Evolutionary conservation across 176 grass and related monocot genomes (phyloP).

Genomic region (Olyra latifolia): DNA sequence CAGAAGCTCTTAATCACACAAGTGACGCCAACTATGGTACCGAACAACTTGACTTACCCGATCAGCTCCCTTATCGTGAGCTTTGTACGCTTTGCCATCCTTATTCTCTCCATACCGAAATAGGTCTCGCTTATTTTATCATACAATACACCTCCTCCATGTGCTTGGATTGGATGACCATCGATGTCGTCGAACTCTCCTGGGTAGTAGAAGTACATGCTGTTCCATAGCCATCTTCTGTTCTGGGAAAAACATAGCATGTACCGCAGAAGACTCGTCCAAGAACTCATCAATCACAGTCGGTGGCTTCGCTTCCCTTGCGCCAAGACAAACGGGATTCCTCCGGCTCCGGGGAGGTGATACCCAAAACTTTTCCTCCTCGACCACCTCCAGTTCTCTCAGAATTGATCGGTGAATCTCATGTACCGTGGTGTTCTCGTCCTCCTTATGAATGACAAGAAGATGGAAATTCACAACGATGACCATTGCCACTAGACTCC

Average conservation of each 20-base stretch:
- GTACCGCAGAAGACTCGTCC: too few relatives aligned
- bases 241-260: slow-evolving; percentile 84
- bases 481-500: slow-evolving; percentile 55
- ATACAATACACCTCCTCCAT: slow-evolving; percentile 89
- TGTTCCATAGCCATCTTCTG: slow-evolving; percentile 42
- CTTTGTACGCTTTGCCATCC: slow-evolving; percentile 81
- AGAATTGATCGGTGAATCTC: slow-evolving; percentile 33
- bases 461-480: slow-evolving; percentile 69
- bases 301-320: slow-evolving; percentile 69
- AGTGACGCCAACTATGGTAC: slow-evolving; percentile 8
- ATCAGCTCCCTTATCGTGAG: slow-evolving; percentile 72
- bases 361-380: slow-evolving; percentile 70
- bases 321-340: slow-evolving; percentile 77
- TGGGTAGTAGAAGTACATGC: slow-evolving; percentile 57
- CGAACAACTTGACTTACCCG: slow-evolving; percentile 54
- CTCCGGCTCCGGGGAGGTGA: slow-evolving; percentile 57
- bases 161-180: slow-evolving; percentile 89
- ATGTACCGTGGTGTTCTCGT: background rate
- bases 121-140: slow-evolving; percentile 58
- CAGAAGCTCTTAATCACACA: background rate
- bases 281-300: slow-evolving; percentile 88
- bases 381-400: slow-evolving; percentile 69
- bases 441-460: slow-evolving; percentile 42
- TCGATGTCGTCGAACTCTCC: slow-evolving; percentile 91
- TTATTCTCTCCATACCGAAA: slow-evolving; percentile 99